Percentiles rank a stretch among this genome's conserved stretches.
phyloP scores from a whole-genome alignment of 257 asterid genomes.

The Catharanthus roseus region DNA sequence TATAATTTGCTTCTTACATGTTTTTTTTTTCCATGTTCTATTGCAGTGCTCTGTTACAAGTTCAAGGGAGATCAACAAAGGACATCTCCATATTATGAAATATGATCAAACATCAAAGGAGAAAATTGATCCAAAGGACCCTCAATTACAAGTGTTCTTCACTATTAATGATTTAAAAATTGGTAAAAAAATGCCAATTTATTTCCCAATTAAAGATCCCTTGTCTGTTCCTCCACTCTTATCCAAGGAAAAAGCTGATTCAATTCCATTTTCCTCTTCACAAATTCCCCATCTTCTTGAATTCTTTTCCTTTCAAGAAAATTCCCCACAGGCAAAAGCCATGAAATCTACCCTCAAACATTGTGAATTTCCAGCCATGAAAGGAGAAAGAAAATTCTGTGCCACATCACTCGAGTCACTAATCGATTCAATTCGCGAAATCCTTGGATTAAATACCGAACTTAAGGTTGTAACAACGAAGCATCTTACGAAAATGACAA shows the following conservation, averaged over 20 bases:
- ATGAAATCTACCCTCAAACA: slow-evolving; percentile 55
- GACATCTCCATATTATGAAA: not conserved
- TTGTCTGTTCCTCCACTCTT: slow-evolving; percentile 16
- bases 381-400: slow-evolving; percentile 76
- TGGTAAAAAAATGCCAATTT: slow-evolving; percentile 21
- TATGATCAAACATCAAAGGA: not conserved
- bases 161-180: slow-evolving; percentile 10
- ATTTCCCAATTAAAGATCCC: slow-evolving; percentile 17
- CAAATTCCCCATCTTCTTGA: slow-evolving; percentile 39
- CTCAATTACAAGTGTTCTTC: slow-evolving; percentile 21
- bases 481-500: slow-evolving; percentile 24
- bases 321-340: slow-evolving; percentile 68
- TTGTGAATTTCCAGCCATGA: slow-evolving; percentile 57
- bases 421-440: slow-evolving; percentile 41
- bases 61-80: slow-evolving; percentile 12
- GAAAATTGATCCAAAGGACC: slow-evolving; percentile 14
- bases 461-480: slow-evolving; percentile 46
- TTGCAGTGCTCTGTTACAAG: slow-evolving; percentile 14
- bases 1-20: not conserved
- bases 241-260: slow-evolving; percentile 19
- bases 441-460: slow-evolving; percentile 31
- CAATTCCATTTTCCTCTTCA: slow-evolving; percentile 22
- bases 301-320: slow-evolving; percentile 41
- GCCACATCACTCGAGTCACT: slow-evolving; percentile 65
- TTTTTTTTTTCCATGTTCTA: not conserved